phyloP scores from a whole-genome alignment of 2,329 filamentous ascomycete species.

The Cadophora malorum region DNA sequence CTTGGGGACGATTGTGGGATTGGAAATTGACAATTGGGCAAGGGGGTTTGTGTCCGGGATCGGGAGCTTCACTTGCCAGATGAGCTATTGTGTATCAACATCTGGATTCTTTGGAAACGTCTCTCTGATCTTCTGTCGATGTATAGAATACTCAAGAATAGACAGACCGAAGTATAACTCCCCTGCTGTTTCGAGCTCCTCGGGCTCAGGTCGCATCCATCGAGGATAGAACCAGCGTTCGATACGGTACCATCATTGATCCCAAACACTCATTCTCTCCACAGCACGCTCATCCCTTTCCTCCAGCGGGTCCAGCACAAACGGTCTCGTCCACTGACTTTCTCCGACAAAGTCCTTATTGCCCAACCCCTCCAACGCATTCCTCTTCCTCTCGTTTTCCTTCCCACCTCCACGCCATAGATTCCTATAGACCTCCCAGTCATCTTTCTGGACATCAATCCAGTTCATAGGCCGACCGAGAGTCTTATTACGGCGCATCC shows the following conservation, averaged over 20 bases:
- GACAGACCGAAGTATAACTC: no score
- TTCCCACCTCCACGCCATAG: conserved; percentile 30
- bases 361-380: conserved; percentile 20
- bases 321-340: conserved; percentile 10
- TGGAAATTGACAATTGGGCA: no score
- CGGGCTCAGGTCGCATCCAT: no score
- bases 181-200: no score
- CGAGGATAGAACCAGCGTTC: no score
- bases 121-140: no score
- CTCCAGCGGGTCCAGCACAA: conserved; percentile 15
- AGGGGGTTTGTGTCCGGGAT: no score
- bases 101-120: no score
- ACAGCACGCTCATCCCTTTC: conserved; percentile 2
- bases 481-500: conserved; percentile 25
- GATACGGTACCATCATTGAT: conserved; percentile 6
- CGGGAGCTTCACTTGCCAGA: no score
- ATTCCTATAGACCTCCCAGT: conserved; percentile 29
- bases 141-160: no score
- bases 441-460: conserved; percentile 37
- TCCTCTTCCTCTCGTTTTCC: conserved; percentile 31
- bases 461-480: conserved; percentile 25
- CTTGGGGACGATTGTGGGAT: no score
- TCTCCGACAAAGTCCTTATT: conserved; percentile 10
- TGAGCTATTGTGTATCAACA: no score
- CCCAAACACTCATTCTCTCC: conserved; percentile 23